Base-by-base conservation (phyloP, 2,329 filamentous ascomycete genomes). In the Calonectria montana region DNA sequence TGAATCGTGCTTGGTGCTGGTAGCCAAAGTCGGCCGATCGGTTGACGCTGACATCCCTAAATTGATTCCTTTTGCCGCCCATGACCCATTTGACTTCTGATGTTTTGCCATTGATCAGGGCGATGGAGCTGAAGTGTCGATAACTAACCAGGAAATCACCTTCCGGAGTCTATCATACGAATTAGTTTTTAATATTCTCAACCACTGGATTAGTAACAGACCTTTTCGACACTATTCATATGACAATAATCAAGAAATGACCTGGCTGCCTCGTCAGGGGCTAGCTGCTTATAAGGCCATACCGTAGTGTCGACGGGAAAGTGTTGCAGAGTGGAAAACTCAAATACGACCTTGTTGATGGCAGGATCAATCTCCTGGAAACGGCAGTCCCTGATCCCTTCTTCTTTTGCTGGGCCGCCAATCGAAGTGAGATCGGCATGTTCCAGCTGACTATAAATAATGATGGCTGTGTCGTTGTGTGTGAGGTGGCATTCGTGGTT, bases 11-110 rank as follows among this genome's bases (percentile, higher is more conserved):
- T n/a, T 67, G 50, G 25, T 67, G 65, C 18, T 67, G 65, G 27
- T 21, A 67, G 39, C 27, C 21, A 29, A 59, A 67, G 2, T 8
- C n/a, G 12, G 65, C 65, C 18, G 65, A 47, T 15, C 21, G 29
- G 15, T 39, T 43, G 16, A 31, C 18, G 23, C 39, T 61, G 15
- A 61, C n/a, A 21, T 61, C 65, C 5, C 1, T 47, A 21, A 67
- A 67, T 18, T 67, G 65, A 23, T 61, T 67, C 1, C 16, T 13
- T 1, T 61, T 47, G 8, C 65, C 65, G 9, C 65, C 65, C 65
- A 67, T 61, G 27, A 61, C 31, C 65, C 65, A 67, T 48, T 67
- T 67, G 18, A 67, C 41, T 29, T 29, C n/a, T 5, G 29, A 47
- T 2, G 50, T 67, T n/a, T 61, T 67, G 27, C 65, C 65, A 27